Evolutionary conservation across 176 grass and related monocot genomes (phyloP), one percentile per base, ranked within the genome.

Genomic region (Carex cristatella): DNA sequence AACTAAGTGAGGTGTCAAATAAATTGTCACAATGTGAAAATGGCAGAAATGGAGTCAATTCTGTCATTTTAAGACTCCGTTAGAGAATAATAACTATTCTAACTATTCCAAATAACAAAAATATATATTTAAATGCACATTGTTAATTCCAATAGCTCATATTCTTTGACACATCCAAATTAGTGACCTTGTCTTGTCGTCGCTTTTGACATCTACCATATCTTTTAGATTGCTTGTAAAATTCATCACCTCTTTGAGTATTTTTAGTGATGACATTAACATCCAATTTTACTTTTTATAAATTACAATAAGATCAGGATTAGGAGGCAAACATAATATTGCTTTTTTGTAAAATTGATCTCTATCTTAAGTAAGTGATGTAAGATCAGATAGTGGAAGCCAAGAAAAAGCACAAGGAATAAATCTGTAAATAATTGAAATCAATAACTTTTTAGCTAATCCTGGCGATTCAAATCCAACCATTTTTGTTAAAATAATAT

Each of bases 261-360:
- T 15, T 76, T 30, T 75, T 75, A 1, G 38, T 40, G 38, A 40
- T 40, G 5, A 5, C 38, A 40, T 40, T 40, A 40, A 4, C 4
- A 40, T 40, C 38, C 38, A 40, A 40, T 40, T 75, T 4, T 75
- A 27, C 9, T 64, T 7, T 64, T 31, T 10, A 10, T 27, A 4
- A 23, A 63, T 63, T 72, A 72, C 7, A 30, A 76, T 78, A 56
- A 78, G 27, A 18, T 78, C 13, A 57, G 74, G 74, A 58, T 78
- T 57, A 57, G 74, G 28, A 13, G 51, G 16, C 12, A 57, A 78
- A 57, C 74, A 15, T 35, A 57, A 58, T 33, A 57, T 33, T 79
- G 49, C 51, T 58, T 79, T 79, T 79, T 55, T 56, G 51, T n/a
- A 79, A 37, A 35, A 57, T 79, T 18, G 74, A 79, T 79, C 11